Conservation (phyloP, 371 early-diverging fungal genomes). For the Batkoa obscura region DNA sequence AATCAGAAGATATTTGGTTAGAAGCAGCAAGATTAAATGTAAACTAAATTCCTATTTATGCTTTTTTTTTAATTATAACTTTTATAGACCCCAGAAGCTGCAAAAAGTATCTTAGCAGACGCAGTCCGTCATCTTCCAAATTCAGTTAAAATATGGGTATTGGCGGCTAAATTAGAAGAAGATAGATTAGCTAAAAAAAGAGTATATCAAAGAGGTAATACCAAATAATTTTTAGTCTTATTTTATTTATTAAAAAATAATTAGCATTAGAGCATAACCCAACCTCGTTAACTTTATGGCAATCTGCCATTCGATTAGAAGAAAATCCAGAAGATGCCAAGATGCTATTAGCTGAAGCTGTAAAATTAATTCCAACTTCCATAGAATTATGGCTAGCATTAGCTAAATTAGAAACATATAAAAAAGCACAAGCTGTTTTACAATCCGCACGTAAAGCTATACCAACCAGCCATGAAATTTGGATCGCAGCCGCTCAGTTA, state of each 20-base stretch:
- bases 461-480: slow-evolving; percentile 83
- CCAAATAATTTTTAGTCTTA: too few relatives aligned
- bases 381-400: slow-evolving; percentile 91
- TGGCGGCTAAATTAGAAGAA: slow-evolving; percentile 71
- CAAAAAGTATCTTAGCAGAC: slow-evolving; percentile 74
- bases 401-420: slow-evolving; percentile 73
- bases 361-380: slow-evolving; percentile 74
- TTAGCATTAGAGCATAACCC: slow-evolving; percentile 89
- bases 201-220: slow-evolving; percentile 78
- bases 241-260: too few relatives aligned
- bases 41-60: too few relatives aligned
- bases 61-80: too few relatives aligned
- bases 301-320: slow-evolving; percentile 75
- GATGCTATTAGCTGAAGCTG: slow-evolving; percentile 74
- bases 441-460: slow-evolving; percentile 70
- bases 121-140: slow-evolving; percentile 79
- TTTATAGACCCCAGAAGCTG: slow-evolving; percentile 48
- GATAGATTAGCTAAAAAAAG: slow-evolving; percentile 53
- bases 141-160: slow-evolving; percentile 83
- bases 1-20: slow-evolving; percentile 89
- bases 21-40: slow-evolving; percentile 87
- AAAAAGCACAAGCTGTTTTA: slow-evolving; percentile 74
- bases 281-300: slow-evolving; percentile 82
- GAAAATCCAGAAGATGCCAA: slow-evolving; percentile 83
- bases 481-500: slow-evolving; percentile 85